Evolutionary conservation across 345 rosid genomes (phyloP).

Genomic region (Euphorbia peplus): DNA sequence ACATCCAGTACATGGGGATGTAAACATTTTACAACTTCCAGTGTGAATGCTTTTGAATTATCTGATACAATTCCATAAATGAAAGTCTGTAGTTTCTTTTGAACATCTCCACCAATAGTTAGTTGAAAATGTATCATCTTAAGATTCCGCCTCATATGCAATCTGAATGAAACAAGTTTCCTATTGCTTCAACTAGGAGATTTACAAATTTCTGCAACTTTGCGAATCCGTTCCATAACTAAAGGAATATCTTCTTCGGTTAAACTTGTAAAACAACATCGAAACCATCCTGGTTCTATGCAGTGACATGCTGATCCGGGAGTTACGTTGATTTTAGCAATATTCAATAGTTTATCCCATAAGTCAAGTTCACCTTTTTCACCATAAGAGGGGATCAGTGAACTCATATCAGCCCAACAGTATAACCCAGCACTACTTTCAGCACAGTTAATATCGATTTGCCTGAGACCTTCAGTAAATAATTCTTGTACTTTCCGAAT

Average conservation of each 20-base stretch:
- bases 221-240: slow-evolving; percentile 54
- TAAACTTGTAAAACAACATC: slow-evolving; percentile 77
- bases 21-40: slow-evolving; percentile 13
- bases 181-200: slow-evolving; percentile 30
- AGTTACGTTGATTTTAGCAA: slow-evolving; percentile 76
- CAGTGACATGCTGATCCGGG: slow-evolving; percentile 92
- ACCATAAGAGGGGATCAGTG: slow-evolving; percentile 58
- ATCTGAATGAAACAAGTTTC: background rate
- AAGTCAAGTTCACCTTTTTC: slow-evolving; percentile 90
- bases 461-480: slow-evolving; percentile 61
- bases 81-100: slow-evolving; percentile 7
- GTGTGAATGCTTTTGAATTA: slow-evolving; percentile 15
- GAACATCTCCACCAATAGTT: background rate
- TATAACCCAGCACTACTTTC: slow-evolving; percentile 72
- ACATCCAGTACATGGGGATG: slow-evolving; percentile 16
- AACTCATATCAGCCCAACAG: slow-evolving; percentile 89
- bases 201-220: slow-evolving; percentile 45
- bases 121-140: background rate
- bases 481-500: slow-evolving; percentile 37
- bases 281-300: slow-evolving; percentile 94
- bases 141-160: background rate
- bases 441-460: slow-evolving; percentile 54
- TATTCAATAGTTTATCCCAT: slow-evolving; percentile 64
- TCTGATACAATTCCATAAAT: slow-evolving; percentile 18
- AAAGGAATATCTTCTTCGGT: slow-evolving; percentile 57